Percentiles rank a stretch among this genome's conserved stretches.
Evolutionary conservation across 148 eudicot species (phyloP).

Genomic region (Suaeda aralocaspica): DNA sequence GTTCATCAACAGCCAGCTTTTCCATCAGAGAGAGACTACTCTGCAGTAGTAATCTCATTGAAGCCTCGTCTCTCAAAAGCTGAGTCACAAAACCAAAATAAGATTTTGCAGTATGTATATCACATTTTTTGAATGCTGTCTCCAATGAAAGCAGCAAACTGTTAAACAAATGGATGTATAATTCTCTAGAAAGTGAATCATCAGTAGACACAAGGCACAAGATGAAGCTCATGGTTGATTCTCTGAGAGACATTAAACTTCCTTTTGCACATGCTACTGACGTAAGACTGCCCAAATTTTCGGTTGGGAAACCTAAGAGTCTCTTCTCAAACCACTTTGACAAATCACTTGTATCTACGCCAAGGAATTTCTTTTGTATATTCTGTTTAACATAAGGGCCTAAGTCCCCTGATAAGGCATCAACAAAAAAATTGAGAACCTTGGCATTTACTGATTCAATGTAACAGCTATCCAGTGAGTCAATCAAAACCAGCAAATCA

Average conservation of each 20-base stretch:
- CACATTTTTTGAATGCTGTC: constrained; percentile 63
- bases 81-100: constrained; percentile 66
- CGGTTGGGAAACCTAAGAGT: constrained; percentile 52
- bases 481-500: constrained; percentile 72
- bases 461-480: constrained; percentile 62
- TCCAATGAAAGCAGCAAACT: constrained; percentile 69
- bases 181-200: constrained; percentile 50
- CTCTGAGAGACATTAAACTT: constrained; percentile 67
- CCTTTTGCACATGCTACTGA: constrained; percentile 35
- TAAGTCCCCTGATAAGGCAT: constrained; percentile 57
- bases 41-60: constrained; percentile 65
- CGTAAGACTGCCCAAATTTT: constrained; percentile 39
- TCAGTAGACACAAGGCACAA: constrained; percentile 52
- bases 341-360: constrained; percentile 55
- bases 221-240: constrained; percentile 76
- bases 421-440: constrained; percentile 73
- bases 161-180: constrained; percentile 62
- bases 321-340: constrained; percentile 88
- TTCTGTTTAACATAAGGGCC: constrained; percentile 50
- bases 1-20: constrained; percentile 72
- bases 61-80: constrained; percentile 65
- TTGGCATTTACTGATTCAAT: constrained; percentile 67
- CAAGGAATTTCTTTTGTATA: constrained; percentile 60
- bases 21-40: constrained; percentile 61
- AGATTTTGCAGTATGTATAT: constrained; percentile 64